Conservation (phyloP, 169 alveolate genomes). For the Cryptosporidium bovis region DNA sequence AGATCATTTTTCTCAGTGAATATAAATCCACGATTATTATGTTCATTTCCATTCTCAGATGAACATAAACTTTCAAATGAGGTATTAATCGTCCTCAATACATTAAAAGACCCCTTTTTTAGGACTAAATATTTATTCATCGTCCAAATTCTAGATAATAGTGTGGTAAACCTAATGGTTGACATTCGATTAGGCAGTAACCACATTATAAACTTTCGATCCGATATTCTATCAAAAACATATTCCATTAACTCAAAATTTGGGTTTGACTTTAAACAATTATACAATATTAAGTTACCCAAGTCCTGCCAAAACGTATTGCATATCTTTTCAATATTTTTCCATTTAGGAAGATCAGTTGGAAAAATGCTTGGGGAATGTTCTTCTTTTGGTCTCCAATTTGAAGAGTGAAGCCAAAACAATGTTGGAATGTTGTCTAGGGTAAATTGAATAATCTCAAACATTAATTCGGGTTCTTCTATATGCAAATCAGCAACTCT, state of each 20-base stretch:
- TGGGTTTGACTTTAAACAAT: conserved; percentile 29
- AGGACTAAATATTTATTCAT: conserved; percentile 41
- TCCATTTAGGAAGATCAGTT: conserved; percentile 35
- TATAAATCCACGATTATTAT: not conserved
- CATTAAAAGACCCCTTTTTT: conserved; percentile 36
- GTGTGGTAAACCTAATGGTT: conserved; percentile 26
- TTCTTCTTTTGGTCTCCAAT: conserved; percentile 5
- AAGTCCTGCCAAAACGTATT: conserved; percentile 51
- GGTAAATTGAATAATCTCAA: conserved; percentile 9
- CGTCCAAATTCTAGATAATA: conserved; percentile 62
- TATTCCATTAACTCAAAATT: conserved; percentile 35
- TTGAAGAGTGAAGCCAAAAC: conserved; percentile 48
- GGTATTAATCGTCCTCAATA: conserved; percentile 22
- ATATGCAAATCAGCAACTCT: conserved; percentile 19
- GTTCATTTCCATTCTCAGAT: not conserved
- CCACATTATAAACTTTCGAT: conserved; percentile 22
- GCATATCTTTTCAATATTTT: conserved; percentile 1
- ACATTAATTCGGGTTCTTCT: conserved; percentile 54
- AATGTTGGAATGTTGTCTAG: conserved; percentile 3
- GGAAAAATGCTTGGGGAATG: not conserved
- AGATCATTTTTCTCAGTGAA: conserved; percentile 14
- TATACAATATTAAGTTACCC: conserved; percentile 24
- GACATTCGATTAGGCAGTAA: conserved; percentile 18
- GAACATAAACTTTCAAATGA: not conserved
- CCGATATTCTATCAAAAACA: conserved; percentile 29